phyloP scores from a whole-genome alignment of 2,329 filamentous ascomycete genomes.

The Ophiocordyceps camponoti-leonardi region DNA sequence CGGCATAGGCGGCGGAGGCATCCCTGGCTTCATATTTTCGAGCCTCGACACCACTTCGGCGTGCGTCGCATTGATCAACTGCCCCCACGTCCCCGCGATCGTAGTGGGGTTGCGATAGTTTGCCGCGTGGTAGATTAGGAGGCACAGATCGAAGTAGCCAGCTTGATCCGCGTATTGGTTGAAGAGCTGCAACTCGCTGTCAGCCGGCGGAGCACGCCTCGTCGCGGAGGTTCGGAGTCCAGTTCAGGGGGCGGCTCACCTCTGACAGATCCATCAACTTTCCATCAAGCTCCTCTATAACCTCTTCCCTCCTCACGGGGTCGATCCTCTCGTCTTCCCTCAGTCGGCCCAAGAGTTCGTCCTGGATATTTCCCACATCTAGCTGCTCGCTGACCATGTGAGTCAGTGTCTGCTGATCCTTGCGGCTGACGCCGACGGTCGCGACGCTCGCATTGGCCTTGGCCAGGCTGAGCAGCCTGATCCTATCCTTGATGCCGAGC shows the following conservation, averaged over 20 bases:
- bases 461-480: conserved; percentile 77
- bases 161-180: conserved; percentile 83
- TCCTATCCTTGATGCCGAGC: conserved; percentile 67
- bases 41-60: conserved; percentile 29
- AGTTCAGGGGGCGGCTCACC: conserved; percentile 32
- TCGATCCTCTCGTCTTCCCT: conserved; percentile 54
- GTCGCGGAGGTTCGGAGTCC: conserved; percentile 3
- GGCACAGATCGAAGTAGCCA: conserved; percentile 82
- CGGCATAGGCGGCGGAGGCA: conserved; percentile 30
- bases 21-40: conserved; percentile 22
- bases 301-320: conserved; percentile 41
- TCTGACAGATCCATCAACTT: conserved; percentile 58
- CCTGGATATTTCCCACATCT: conserved; percentile 88
- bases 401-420: conserved; percentile 68
- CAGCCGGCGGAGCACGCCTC: conserved; percentile 1
- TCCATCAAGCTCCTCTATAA: conserved; percentile 57
- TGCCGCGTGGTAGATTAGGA: conserved; percentile 81
- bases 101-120: conserved; percentile 80
- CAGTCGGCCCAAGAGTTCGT: conserved; percentile 70
- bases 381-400: conserved; percentile 74
- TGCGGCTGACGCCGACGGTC: conserved; percentile 57
- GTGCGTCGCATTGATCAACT: conserved; percentile 59
- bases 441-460: conserved; percentile 83
- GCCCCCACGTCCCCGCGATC: conserved; percentile 71
- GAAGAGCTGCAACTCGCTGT: conserved; percentile 46